Base-by-base conservation (phyloP, 2,329 filamentous ascomycete species). In the Scopulariopsis brevicaulis region DNA sequence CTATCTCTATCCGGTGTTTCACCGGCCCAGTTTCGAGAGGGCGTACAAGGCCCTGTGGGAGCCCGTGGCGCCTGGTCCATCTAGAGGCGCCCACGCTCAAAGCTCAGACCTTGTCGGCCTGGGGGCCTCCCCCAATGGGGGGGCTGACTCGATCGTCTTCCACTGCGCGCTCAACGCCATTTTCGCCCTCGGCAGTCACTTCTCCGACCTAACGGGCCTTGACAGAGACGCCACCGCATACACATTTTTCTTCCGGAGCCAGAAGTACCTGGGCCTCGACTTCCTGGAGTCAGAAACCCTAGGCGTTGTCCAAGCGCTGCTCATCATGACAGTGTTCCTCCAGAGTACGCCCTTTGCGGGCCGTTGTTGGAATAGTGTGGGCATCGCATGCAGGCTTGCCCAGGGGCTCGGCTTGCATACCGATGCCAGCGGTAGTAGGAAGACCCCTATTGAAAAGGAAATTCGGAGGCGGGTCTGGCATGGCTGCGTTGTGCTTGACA, bases 291-390 rank as follows among this genome's bases (percentile, higher is more conserved):
- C 63, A 57, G 65, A 68, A 28, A 71, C 68, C 4, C 62, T 75
- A 3, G 70, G 69, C 0, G 68, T 74, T 0, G 71, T 76, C 4
- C 74, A 77, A 58, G 64, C 68, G 0, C 62, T 77, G 8, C 62
- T 77, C 4, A 60, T 76, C 1, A 64, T 73, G 18, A 67, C 72
- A 0, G 62, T 75, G 0, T 66, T 69, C 22, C 64, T 76, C 2
- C 73, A 76, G 53, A 70, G 71, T 51, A 74, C 74, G 1, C 68
- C 69, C 0, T 73, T 71, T 56, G 68, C 72, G 0, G 68, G 66
- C 24, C 65, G 70, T 7, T 76, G 73, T 59, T 77, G 74, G 73
- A 73, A 74, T 53, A 64, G 70, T 0, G 69, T 74, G 4, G 74
- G 74, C 1, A 55, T 76, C 6, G 74, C 74, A 0, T 73, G 69